A percentile compares a stretch with the other conserved stretches of the same genome.
phyloP scores from a whole-genome alignment of 2,329 filamentous ascomycete genomes.

The Sporothrix humicola region DNA sequence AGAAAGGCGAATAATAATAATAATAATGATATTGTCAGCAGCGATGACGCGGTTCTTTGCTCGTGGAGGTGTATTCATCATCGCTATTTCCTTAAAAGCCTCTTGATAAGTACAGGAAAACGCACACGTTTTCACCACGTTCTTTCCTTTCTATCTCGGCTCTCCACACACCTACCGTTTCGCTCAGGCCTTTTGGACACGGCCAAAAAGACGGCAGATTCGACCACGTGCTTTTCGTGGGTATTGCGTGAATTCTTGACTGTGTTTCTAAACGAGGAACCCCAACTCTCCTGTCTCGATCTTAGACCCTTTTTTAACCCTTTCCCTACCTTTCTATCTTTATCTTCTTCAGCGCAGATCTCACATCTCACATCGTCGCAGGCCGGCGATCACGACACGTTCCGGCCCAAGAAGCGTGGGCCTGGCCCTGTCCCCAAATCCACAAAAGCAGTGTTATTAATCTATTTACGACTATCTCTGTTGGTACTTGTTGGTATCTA shows the following conservation, averaged over 20 bases:
- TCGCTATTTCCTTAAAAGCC: not conserved
- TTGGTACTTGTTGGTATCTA: not conserved
- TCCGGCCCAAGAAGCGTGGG: not conserved
- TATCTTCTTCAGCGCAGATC: constrained; percentile 1
- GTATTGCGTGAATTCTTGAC: not conserved
- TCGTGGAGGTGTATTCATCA: not conserved
- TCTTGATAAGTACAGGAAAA: not conserved
- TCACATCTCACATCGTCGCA: constrained; percentile 27
- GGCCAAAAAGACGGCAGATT: not conserved
- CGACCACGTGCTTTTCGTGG: not conserved
- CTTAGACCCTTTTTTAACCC: not conserved
- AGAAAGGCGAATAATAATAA: not conserved
- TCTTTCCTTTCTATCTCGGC: too few species aligned
- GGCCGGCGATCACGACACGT: constrained; percentile 21
- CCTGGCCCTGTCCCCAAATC: not conserved
- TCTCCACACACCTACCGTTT: too few species aligned
- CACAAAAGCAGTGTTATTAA: not conserved
- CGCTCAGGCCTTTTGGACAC: not conserved
- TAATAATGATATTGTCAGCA: not conserved
- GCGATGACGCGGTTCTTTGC: not conserved
- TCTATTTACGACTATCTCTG: too few species aligned
- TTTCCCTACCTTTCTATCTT: not conserved
- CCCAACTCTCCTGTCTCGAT: not conserved
- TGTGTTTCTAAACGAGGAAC: not conserved
- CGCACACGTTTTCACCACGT: not conserved